Conservation (phyloP, 495 filamentous ascomycete species). For the Extremus antarcticus region DNA sequence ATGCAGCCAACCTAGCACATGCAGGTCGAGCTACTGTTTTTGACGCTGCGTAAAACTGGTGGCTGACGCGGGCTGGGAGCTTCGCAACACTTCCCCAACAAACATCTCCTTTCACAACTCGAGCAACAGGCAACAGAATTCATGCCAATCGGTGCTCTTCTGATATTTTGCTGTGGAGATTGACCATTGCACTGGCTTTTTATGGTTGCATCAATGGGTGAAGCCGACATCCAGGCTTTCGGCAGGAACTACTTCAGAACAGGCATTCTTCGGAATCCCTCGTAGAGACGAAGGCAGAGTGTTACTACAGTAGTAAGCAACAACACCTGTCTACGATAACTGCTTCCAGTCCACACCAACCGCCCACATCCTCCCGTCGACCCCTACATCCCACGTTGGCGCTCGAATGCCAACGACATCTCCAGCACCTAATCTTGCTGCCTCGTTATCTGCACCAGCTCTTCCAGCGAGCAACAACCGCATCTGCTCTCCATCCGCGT, state of each 20-base stretch:
- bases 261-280: too few relatives aligned
- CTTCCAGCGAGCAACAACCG: constrained; percentile 7
- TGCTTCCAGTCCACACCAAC: constrained; percentile 29
- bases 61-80: background rate
- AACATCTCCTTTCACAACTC: too few relatives aligned
- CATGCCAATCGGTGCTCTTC: background rate
- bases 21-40: background rate
- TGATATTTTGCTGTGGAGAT: background rate
- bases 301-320: too few relatives aligned
- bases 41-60: background rate
- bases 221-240: too few relatives aligned
- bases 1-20: background rate
- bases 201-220: too few relatives aligned
- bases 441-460: background rate
- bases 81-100: too few relatives aligned
- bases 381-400: constrained; percentile 26
- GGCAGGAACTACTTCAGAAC: too few relatives aligned
- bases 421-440: constrained; percentile 12
- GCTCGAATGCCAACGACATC: constrained; percentile 23
- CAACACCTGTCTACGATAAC: constrained; percentile 1
- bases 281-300: too few relatives aligned
- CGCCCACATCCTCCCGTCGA: constrained; percentile 21
- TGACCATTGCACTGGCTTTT: background rate
- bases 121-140: constrained; percentile 1
- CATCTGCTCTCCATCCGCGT: background rate